Base-by-base conservation (phyloP, 108 stramenopile genomes). In the Pseudonitzschia pungens region DNA sequence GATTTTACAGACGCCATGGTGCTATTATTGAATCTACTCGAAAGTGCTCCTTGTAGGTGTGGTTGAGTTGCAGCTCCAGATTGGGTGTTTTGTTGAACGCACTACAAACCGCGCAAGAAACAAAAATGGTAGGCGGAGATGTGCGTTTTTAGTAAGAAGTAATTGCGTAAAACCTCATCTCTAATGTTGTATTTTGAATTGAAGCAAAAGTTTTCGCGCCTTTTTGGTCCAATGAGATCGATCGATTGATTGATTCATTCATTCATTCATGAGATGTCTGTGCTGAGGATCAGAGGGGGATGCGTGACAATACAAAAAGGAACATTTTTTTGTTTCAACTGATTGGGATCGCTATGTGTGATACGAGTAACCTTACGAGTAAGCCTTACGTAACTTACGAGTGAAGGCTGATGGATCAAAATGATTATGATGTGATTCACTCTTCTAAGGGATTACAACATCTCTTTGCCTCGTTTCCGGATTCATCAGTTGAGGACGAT, bases 1-100 rank as follows among this genome's bases (percentile, higher is more conserved):
- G 92, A 94, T 83, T 94, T 90, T 41, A 80, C 76, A 68, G 86
- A 82, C 56, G 91, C 84, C 87, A 89, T 88, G 87, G 83, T 88
- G 60, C 54, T 8, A 55, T 55, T 26, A 26, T 55, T 55, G n/a
- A n/a, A 55, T 55, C 21, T 55, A 55, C 24, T 55, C 45, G 18
- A 48, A 18, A 48, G 45, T 48, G 45, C 45, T 48, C 45, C 45
- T 48, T 48, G 45, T 48, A 48, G 45, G 45, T 48, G 3, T 48
- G 45, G 16, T 4, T 48, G 45, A 18, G 45, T 18, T 12, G 45
- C 18, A 10, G 9, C 7, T 48, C 18, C 7, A 48, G 14, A 48
- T 48, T 48, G 45, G 45, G 45, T 12, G 45, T 48, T 48, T 48
- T 4, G 7, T 11, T 48, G 45, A 18, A 18, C 16, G 45, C 16